Conservation (phyloP, 2,329 filamentous ascomycete species). For the Pseudogymnoascus sp. region DNA sequence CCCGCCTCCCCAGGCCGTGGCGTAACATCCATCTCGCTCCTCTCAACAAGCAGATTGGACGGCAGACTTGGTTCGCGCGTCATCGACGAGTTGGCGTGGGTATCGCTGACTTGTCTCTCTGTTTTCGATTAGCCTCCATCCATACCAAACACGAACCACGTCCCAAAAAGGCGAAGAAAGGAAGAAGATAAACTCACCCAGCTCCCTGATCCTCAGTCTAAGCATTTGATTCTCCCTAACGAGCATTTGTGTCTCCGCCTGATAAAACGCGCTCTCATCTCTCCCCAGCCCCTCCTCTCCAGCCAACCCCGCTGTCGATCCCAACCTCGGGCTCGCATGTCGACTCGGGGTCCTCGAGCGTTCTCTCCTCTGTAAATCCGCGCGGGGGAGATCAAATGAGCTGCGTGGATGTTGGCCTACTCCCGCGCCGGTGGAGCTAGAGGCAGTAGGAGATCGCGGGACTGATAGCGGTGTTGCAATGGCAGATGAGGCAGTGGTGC, state of each 20-base stretch:
- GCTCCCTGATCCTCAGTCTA: conserved; percentile 62
- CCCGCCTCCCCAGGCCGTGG: not conserved
- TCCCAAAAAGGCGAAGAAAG: not conserved
- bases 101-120: conserved; percentile 19
- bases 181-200: conserved; percentile 44
- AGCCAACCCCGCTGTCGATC: conserved; percentile 51
- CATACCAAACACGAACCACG: not conserved
- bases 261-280: conserved; percentile 72
- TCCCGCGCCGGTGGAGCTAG: not conserved
- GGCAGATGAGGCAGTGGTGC: conserved; percentile 37
- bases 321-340: conserved; percentile 46
- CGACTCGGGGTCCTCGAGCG: conserved; percentile 53
- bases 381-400: conserved; percentile 52
- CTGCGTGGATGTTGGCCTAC: conserved; percentile 38
- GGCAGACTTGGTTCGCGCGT: conserved; percentile 27
- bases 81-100: conserved; percentile 24
- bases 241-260: conserved; percentile 72
- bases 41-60: conserved; percentile 21
- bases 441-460: conserved; percentile 40
- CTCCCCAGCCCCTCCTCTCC: conserved; percentile 41
- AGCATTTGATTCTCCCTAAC: conserved; percentile 78
- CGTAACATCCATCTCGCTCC: not conserved
- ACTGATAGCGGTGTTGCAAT: conserved; percentile 30
- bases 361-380: conserved; percentile 40
- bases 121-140: not conserved